Conservation (phyloP, 2,329 filamentous ascomycete genomes). For the Phialophora chinensis region DNA sequence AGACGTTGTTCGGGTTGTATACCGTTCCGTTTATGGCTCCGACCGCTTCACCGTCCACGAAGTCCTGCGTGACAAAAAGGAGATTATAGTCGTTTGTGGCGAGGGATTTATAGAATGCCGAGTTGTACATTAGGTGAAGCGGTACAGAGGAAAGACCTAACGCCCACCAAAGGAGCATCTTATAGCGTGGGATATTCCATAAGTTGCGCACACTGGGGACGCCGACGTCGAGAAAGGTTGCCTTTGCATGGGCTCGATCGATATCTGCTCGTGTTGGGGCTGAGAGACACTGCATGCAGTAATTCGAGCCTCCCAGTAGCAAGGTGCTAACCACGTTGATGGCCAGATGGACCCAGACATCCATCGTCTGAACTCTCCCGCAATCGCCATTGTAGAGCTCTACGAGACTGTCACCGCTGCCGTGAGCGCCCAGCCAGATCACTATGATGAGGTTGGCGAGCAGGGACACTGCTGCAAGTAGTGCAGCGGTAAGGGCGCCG, state of each 20-base stretch:
- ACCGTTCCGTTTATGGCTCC: neutral
- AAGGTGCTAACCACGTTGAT: constrained; percentile 47
- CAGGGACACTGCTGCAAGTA: constrained; percentile 29
- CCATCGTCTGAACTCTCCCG: constrained; percentile 20
- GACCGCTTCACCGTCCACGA: constrained; percentile 24
- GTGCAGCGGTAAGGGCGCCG: constrained; percentile 30
- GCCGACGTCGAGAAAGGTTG: constrained; percentile 44
- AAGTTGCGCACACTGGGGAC: constrained; percentile 43
- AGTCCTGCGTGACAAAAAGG: constrained; percentile 34
- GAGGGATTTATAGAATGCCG: constrained; percentile 40
- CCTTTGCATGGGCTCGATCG: constrained; percentile 42
- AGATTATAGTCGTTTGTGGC: constrained; percentile 38
- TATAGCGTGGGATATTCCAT: constrained; percentile 23
- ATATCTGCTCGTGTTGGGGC: constrained; percentile 45
- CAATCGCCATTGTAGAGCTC: constrained; percentile 34
- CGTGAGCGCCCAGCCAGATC: constrained; percentile 28
- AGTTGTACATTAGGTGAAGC: constrained; percentile 43
- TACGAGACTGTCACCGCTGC: constrained; percentile 15
- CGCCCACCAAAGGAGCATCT: constrained; percentile 36
- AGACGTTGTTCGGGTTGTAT: neutral
- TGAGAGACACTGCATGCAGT: constrained; percentile 46
- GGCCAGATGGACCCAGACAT: constrained; percentile 42
- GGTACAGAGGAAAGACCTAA: constrained; percentile 39
- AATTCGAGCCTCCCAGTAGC: constrained; percentile 45
- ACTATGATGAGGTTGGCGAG: constrained; percentile 33